Conservation (phyloP, 768 basidiomycete genomes). For the Phylloporus scabripes region DNA sequence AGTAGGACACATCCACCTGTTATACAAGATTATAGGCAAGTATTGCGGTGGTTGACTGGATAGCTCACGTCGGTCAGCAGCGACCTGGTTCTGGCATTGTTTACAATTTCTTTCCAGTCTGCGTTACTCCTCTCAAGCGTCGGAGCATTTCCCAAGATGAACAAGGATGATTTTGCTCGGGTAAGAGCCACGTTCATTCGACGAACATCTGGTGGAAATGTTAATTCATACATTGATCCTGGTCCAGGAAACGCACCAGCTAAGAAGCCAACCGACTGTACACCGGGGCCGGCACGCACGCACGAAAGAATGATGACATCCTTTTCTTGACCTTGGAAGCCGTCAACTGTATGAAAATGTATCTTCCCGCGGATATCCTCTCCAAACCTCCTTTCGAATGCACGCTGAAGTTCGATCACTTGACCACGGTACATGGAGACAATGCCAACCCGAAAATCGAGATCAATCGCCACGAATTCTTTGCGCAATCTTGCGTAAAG, state of each 20-base stretch:
- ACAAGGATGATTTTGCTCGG: constrained; percentile 91
- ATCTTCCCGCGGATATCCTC: constrained; percentile 61
- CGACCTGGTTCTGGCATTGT: constrained; percentile 64
- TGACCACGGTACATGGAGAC: constrained; percentile 97
- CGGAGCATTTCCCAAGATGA: constrained; percentile 85
- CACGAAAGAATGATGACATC: constrained; percentile 97
- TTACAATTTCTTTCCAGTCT: constrained; percentile 73
- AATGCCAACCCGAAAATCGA: constrained; percentile 58
- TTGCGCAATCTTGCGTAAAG: constrained; percentile 67
- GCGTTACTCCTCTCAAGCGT: constrained; percentile 84
- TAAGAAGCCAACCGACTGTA: constrained; percentile 83
- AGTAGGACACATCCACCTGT: constrained; percentile 36
- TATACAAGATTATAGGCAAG: neutral
- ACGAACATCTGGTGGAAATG: constrained; percentile 49
- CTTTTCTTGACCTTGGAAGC: constrained; percentile 99
- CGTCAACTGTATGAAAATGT: constrained; percentile 97
- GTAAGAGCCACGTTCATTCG: constrained; percentile 99
- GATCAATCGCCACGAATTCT: constrained; percentile 53
- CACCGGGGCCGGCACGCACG: constrained; percentile 86
- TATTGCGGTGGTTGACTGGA: neutral
- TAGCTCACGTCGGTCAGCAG: constrained; percentile 55
- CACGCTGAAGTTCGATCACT: constrained; percentile 61
- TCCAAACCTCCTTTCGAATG: constrained; percentile 71
- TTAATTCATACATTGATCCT: constrained; percentile 1
- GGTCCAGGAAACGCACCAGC: constrained; percentile 43